Evolutionary conservation across 2,329 filamentous ascomycete species (phyloP).

Genomic region (Fusarium torreyae): DNA sequence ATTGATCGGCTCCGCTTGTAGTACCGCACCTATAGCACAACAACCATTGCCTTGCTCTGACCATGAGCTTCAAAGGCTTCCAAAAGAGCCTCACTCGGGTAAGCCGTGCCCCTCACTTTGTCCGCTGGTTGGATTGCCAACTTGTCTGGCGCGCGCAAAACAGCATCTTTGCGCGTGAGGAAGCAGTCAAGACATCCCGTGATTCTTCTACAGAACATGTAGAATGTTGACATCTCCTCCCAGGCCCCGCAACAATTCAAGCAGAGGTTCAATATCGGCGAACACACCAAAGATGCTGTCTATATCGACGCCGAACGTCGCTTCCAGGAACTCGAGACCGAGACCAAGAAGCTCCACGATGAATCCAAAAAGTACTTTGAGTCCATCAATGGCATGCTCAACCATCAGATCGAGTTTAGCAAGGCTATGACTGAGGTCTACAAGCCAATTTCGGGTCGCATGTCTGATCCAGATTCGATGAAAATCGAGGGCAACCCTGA

Average conservation of each 20-base stretch:
- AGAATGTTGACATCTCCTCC: constrained; percentile 13
- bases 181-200: constrained; percentile 3
- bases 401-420: constrained; percentile 98
- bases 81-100: constrained; percentile 91
- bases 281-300: constrained; percentile 93
- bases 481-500: constrained; percentile 89
- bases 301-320: constrained; percentile 95
- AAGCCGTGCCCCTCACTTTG: constrained; percentile 60
- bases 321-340: constrained; percentile 92
- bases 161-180: constrained; percentile 19
- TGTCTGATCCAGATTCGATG: constrained; percentile 91
- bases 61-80: constrained; percentile 98
- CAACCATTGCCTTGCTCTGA: constrained; percentile 40
- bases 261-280: constrained; percentile 93
- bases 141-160: constrained; percentile 34
- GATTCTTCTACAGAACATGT: background rate
- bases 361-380: constrained; percentile 98
- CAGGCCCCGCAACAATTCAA: constrained; percentile 93
- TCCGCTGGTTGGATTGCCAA: constrained; percentile 20
- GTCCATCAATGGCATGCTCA: constrained; percentile 97
- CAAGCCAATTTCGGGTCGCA: constrained; percentile 95
- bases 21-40: constrained; percentile 13
- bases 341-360: constrained; percentile 97
- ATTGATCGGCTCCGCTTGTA: constrained; percentile 20
- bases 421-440: constrained; percentile 97